Percentiles rank a stretch among this genome's conserved stretches.
phyloP scores from a whole-genome alignment of 1,139 yeast species.

The Scheffersomyces illinoinensis region DNA sequence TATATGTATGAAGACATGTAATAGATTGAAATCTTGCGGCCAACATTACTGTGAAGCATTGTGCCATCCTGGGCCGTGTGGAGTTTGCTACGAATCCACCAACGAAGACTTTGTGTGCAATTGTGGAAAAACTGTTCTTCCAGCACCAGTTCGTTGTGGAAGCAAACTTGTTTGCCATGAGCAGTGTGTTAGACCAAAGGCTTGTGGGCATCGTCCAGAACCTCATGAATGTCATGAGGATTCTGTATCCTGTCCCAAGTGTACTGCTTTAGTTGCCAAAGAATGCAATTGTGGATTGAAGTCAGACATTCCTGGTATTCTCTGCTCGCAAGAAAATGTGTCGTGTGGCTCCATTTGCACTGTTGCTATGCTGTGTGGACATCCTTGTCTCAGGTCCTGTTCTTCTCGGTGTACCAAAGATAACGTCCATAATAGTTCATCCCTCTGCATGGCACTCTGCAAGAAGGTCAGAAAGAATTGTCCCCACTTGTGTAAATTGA shows the following conservation, averaged over 20 bases:
- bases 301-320: constrained; percentile 56
- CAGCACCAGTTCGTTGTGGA: constrained; percentile 92
- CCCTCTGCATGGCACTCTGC: constrained; percentile 58
- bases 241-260: constrained; percentile 66
- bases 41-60: constrained; percentile 69
- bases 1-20: constrained; percentile 73
- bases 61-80: constrained; percentile 85
- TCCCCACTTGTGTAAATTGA: constrained; percentile 61
- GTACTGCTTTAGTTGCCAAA: constrained; percentile 67
- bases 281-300: constrained; percentile 72
- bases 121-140: constrained; percentile 78
- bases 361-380: constrained; percentile 63
- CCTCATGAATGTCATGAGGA: constrained; percentile 77
- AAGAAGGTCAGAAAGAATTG: constrained; percentile 51
- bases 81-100: constrained; percentile 80
- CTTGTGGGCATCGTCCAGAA: constrained; percentile 78
- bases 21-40: constrained; percentile 68
- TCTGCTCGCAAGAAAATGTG: constrained; percentile 68
- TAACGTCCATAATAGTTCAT: constrained; percentile 31
- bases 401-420: constrained; percentile 39
- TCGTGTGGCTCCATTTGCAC: constrained; percentile 75
- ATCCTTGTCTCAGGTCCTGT: constrained; percentile 64
- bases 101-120: constrained; percentile 80
- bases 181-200: constrained; percentile 61
- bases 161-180: constrained; percentile 68